These are phyloP conservation scores for Cladosporium velox DNA, from an alignment of 2,329 filamentous ascomycete species.

Conservation along the genomic window DNA sequence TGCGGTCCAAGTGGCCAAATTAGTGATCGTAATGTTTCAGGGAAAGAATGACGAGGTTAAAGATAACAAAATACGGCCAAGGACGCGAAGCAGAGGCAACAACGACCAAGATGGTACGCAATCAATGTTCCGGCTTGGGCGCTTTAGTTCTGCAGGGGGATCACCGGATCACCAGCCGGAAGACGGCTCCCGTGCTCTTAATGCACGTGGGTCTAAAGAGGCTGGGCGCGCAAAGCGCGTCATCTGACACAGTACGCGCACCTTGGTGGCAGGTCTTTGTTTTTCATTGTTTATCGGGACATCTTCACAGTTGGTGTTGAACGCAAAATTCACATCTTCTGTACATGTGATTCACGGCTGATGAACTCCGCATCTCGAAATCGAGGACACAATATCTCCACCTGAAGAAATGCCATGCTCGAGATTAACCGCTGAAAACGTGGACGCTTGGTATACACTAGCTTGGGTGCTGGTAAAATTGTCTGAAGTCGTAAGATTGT, in stretches of 20 bases:
- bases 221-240: not conserved
- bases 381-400: not conserved
- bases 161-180: not conserved
- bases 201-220: conserved; percentile 5
- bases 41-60: not conserved
- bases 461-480: not conserved
- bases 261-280: not conserved
- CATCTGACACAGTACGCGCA: not conserved
- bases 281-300: not conserved
- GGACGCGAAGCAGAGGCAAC: not conserved
- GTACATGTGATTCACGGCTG: not conserved
- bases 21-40: not conserved
- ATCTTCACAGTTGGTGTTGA: not conserved
- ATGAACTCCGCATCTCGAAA: not conserved
- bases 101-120: conserved; percentile 11
- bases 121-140: conserved; percentile 11
- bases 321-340: not conserved
- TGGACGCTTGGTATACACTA: not conserved
- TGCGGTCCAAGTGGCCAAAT: not conserved
- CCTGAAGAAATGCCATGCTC: not conserved
- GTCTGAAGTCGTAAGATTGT: not conserved
- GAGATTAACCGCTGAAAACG: not conserved
- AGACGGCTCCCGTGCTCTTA: not conserved
- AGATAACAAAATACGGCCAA: not conserved
- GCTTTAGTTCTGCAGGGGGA: conserved; percentile 11